Evolutionary conservation across 352 stramenopile genomes (phyloP).

Genomic region (Phytophthora pinifolia): DNA sequence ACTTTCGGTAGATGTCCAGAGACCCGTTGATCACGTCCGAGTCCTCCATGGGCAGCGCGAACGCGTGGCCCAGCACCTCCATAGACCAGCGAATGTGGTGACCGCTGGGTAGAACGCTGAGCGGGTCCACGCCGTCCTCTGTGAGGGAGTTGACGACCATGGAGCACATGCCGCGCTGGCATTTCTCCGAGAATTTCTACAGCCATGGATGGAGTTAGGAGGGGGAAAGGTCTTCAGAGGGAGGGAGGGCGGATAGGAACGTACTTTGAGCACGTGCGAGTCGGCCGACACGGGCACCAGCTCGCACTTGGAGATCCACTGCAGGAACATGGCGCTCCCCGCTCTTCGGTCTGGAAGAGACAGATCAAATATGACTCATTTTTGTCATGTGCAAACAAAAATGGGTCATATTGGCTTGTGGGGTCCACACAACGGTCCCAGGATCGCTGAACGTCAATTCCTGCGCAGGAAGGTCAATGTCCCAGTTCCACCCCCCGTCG

Average conservation of each 20-base stretch:
- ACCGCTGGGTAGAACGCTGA: conserved; percentile 58
- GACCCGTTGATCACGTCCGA: conserved; percentile 79
- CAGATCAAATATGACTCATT: neutral
- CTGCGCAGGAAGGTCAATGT: conserved; percentile 10
- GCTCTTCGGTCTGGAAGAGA: neutral
- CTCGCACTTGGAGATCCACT: conserved; percentile 89
- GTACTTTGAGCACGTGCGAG: conserved; percentile 80
- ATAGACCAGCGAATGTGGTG: conserved; percentile 87
- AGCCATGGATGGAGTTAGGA: neutral
- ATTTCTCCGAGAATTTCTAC: conserved; percentile 89
- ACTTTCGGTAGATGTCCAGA: conserved; percentile 79
- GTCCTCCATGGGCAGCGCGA: conserved; percentile 85
- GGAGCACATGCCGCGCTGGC: conserved; percentile 79
- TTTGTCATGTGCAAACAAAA: no score
- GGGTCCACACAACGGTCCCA: no score
- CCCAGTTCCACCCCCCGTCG: conserved; percentile 27
- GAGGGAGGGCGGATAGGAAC: neutral
- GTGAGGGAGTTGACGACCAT: conserved; percentile 79
- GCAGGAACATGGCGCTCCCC: conserved; percentile 69
- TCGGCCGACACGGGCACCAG: conserved; percentile 67
- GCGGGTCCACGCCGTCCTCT: conserved; percentile 47
- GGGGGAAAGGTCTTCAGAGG: no score
- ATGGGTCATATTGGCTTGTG: no score
- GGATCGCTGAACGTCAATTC: no score
- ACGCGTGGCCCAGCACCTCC: conserved; percentile 85